phyloP scores from a whole-genome alignment of 257 asterid species.

The Plectranthus barbatus region DNA sequence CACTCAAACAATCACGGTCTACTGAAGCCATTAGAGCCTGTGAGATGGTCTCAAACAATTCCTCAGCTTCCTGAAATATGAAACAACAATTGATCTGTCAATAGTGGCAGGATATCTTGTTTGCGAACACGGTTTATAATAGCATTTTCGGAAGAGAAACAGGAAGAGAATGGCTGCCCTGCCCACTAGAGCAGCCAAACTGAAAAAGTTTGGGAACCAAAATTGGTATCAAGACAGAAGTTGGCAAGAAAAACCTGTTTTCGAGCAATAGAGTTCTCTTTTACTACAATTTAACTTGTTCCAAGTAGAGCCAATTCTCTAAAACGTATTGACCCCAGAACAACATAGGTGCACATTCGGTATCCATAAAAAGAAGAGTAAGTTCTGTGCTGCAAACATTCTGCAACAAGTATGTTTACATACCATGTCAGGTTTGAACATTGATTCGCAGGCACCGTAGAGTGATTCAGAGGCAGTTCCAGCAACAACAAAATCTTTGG shows the following conservation, averaged over 20 bases:
- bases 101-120: too few relatives aligned
- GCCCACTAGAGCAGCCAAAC: not conserved
- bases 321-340: too few relatives aligned
- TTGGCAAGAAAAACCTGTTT: not conserved
- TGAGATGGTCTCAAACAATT: slow-evolving; percentile 85
- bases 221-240: not conserved
- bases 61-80: slow-evolving; percentile 65
- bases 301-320: not conserved
- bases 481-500: slow-evolving; percentile 95
- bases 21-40: slow-evolving; percentile 83
- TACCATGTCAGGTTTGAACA: slow-evolving; percentile 96
- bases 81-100: too few relatives aligned
- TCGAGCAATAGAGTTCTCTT: too few relatives aligned
- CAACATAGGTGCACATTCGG: not conserved
- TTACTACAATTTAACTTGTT: too few relatives aligned
- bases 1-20: slow-evolving; percentile 97
- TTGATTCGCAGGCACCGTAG: slow-evolving; percentile 97
- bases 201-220: not conserved
- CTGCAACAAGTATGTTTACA: slow-evolving; percentile 14
- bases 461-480: slow-evolving; percentile 97
- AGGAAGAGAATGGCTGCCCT: too few relatives aligned
- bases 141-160: too few relatives aligned
- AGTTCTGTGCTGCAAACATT: not conserved
- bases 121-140: too few relatives aligned
- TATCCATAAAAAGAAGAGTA: not conserved